These are phyloP conservation scores for Glarea lozoyensis DNA, from an alignment of 495 filamentous ascomycete genomes.

Conservation along the genomic window DNA sequence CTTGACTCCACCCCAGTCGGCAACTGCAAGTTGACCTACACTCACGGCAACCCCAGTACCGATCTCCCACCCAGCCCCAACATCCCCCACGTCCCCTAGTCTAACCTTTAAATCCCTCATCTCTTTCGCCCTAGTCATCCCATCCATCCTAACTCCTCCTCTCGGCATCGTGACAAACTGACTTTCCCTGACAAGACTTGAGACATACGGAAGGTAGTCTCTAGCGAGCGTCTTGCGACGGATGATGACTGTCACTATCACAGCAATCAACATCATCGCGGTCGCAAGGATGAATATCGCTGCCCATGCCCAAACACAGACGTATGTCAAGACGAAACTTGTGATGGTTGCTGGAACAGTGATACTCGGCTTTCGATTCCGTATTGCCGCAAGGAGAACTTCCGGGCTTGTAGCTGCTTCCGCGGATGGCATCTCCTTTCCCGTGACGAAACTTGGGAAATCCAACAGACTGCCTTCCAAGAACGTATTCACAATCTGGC, in stretches of 20 bases:
- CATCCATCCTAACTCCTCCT: conserved; percentile 7
- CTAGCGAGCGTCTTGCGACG: background rate
- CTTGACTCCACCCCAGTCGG: background rate
- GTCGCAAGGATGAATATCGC: conserved; percentile 6
- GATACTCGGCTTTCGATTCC: background rate
- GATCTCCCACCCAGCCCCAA: conserved; percentile 8
- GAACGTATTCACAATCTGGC: conserved; percentile 12
- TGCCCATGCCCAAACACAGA: conserved; percentile 4
- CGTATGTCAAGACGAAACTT: background rate
- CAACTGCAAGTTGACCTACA: conserved; percentile 7
- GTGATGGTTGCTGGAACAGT: conserved; percentile 4
- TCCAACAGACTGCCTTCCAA: conserved; percentile 9
- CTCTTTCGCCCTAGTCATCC: conserved; percentile 3
- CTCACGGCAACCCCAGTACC: conserved; percentile 12
- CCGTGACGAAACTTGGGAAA: conserved; percentile 6
- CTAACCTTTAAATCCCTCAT: conserved; percentile 7
- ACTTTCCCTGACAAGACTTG: conserved; percentile 2
- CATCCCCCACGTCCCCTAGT: conserved; percentile 14
- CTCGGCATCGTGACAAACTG: conserved; percentile 4
- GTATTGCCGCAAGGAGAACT: background rate
- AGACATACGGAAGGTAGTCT: conserved; percentile 12
- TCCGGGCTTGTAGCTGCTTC: background rate
- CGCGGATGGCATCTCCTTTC: background rate
- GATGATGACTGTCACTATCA: conserved; percentile 5
- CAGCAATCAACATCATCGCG: conserved; percentile 2